Percentiles rank a stretch among this genome's conserved stretches.
Conservation (phyloP, 2,329 filamentous ascomycete genomes). For the Fusarium transvaalense region DNA sequence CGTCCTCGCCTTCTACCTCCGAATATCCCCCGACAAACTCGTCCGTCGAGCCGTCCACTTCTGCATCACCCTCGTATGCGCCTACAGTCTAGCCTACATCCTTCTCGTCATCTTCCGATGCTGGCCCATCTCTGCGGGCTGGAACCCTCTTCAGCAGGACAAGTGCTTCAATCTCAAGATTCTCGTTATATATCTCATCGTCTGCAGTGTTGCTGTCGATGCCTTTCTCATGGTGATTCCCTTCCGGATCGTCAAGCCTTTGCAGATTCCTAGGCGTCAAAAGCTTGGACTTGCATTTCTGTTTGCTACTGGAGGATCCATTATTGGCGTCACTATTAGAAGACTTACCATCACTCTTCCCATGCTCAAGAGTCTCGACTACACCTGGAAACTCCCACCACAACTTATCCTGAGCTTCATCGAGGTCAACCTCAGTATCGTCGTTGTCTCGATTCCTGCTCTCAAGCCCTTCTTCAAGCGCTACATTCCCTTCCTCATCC, state of each 20-base stretch:
- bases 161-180: slow-evolving; percentile 57
- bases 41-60: slow-evolving; percentile 41
- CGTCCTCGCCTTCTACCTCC: slow-evolving; percentile 60
- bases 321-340: slow-evolving; percentile 49
- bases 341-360: slow-evolving; percentile 46
- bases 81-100: slow-evolving; percentile 58
- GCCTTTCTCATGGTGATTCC: slow-evolving; percentile 60
- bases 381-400: slow-evolving; percentile 45
- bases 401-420: slow-evolving; percentile 60
- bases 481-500: slow-evolving; percentile 47
- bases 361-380: slow-evolving; percentile 43
- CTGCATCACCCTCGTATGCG: slow-evolving; percentile 53
- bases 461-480: slow-evolving; percentile 62
- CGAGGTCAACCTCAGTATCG: slow-evolving; percentile 63
- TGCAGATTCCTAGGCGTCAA: slow-evolving; percentile 62
- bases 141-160: slow-evolving; percentile 55
- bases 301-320: slow-evolving; percentile 55
- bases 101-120: slow-evolving; percentile 58
- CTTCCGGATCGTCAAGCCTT: slow-evolving; percentile 57
- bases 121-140: slow-evolving; percentile 56
- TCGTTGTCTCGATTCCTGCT: slow-evolving; percentile 63
- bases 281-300: slow-evolving; percentile 63
- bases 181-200: slow-evolving; percentile 44
- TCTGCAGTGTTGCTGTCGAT: slow-evolving; percentile 61
- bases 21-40: slow-evolving; percentile 52